A percentile compares a stretch with the other conserved stretches of the same genome.
phyloP scores from a whole-genome alignment of 2,329 filamentous ascomycete genomes.

The Exophiala spinifera region DNA sequence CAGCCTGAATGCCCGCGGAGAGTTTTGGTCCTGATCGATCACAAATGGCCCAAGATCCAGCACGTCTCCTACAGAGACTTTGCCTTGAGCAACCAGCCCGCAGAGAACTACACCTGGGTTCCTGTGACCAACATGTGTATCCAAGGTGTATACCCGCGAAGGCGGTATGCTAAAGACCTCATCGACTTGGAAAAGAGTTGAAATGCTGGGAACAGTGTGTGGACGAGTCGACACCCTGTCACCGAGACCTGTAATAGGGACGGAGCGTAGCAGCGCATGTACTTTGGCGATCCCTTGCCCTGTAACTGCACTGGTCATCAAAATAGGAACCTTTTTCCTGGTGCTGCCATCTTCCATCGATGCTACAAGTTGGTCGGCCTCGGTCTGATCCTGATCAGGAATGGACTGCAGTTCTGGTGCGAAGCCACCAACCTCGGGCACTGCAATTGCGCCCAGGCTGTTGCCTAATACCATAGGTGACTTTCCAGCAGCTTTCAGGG shows the following conservation, averaged over 20 bases:
- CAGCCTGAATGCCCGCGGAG: not conserved
- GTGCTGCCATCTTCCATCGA: conserved; percentile 37
- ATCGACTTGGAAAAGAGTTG: conserved; percentile 77
- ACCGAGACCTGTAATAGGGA: conserved; percentile 50
- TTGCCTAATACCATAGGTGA: conserved; percentile 66
- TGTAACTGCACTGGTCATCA: conserved; percentile 82
- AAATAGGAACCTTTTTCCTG: conserved; percentile 67
- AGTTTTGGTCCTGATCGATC: conserved; percentile 29
- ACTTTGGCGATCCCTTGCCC: conserved; percentile 77
- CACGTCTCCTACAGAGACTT: conserved; percentile 71
- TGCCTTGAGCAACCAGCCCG: conserved; percentile 77
- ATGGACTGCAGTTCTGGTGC: conserved; percentile 56
- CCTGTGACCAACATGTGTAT: conserved; percentile 37
- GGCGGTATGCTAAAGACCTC: conserved; percentile 77
- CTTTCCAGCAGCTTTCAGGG: conserved; percentile 71
- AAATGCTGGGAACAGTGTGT: conserved; percentile 48
- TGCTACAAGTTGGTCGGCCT: conserved; percentile 57
- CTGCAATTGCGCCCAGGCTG: conserved; percentile 2
- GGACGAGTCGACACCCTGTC: not conserved
- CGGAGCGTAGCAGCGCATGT: conserved; percentile 73
- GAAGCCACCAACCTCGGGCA: conserved; percentile 48
- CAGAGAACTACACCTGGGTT: conserved; percentile 72
- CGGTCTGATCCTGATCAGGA: conserved; percentile 53
- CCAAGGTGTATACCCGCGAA: conserved; percentile 52
- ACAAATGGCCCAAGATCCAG: conserved; percentile 75